phyloP scores from a whole-genome alignment of 225 moss, liverwort and hornwort species.

The Lunularia cruciata region DNA sequence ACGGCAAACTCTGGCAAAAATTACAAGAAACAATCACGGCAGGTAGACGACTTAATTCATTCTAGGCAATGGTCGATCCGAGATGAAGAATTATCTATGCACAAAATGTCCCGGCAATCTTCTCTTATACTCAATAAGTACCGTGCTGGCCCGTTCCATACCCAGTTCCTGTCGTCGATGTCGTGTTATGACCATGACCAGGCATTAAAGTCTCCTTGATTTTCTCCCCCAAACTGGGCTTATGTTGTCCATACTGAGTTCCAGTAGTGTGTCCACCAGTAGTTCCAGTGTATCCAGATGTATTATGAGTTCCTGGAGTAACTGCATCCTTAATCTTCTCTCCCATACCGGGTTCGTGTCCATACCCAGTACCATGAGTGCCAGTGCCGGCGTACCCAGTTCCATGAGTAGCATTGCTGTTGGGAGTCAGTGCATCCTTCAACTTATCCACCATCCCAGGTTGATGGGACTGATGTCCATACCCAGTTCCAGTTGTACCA shows the following conservation, averaged over 20 bases:
- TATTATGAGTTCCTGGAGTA: not conserved
- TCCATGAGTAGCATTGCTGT: not conserved
- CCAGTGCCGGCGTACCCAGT: not conserved
- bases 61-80: too few relatives aligned
- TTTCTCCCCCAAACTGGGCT: too few relatives aligned
- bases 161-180: not conserved
- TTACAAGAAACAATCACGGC: too few relatives aligned
- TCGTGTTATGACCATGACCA: not conserved
- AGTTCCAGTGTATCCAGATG: too few relatives aligned
- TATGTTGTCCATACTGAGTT: not conserved
- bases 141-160: conserved; percentile 14
- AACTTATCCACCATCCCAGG: not conserved
- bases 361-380: not conserved
- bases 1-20: too few relatives aligned
- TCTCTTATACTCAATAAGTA: too few relatives aligned
- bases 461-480: not conserved
- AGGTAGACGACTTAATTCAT: too few relatives aligned
- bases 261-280: not conserved
- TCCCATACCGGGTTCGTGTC: not conserved
- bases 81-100: too few relatives aligned
- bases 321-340: conserved; percentile 9
- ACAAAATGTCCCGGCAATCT: too few relatives aligned
- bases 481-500: not conserved
- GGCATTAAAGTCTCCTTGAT: not conserved
- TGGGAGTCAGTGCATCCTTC: not conserved